Conservation (phyloP, 2,329 filamentous ascomycete species). For the Verticillium albo-atrum region DNA sequence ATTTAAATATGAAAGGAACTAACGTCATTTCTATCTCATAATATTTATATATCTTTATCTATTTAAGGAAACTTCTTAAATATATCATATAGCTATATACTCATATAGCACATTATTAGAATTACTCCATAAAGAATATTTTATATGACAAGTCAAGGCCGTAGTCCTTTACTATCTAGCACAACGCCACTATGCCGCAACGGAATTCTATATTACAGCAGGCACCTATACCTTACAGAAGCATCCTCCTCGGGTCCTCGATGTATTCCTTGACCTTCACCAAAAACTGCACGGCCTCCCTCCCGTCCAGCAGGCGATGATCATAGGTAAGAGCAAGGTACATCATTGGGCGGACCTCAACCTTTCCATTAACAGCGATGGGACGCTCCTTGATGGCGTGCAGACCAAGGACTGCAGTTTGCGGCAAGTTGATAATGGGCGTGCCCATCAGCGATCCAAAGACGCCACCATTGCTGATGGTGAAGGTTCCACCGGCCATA, state of each 20-base stretch:
- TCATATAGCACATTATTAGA: no score
- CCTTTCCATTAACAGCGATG: slow-evolving; percentile 84
- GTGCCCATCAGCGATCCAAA: slow-evolving; percentile 98
- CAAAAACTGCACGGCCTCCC: slow-evolving; percentile 93
- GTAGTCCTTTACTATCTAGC: not conserved
- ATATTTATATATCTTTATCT: no score
- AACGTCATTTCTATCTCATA: no score
- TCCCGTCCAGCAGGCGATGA: slow-evolving; percentile 89
- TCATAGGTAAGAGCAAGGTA: slow-evolving; percentile 97
- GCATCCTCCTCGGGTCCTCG: slow-evolving; percentile 90
- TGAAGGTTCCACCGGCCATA: slow-evolving; percentile 98
- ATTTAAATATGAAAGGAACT: no score
- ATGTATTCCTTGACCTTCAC: slow-evolving; percentile 98
- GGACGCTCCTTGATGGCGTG: slow-evolving; percentile 96
- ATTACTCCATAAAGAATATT: no score
- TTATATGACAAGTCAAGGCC: not conserved
- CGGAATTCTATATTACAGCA: not conserved
- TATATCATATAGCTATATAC: no score
- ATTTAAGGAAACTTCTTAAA: no score
- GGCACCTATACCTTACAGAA: slow-evolving; percentile 45
- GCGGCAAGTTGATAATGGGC: slow-evolving; percentile 95
- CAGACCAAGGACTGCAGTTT: slow-evolving; percentile 85
- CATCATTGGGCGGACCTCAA: slow-evolving; percentile 99
- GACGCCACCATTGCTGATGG: slow-evolving; percentile 94
- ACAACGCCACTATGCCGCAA: not conserved